Percentiles rank a stretch among this genome's conserved stretches.
These are phyloP conservation scores for Monosporascus sp. DNA, from an alignment of 2,329 filamentous ascomycete species.

Conservation along the genomic window DNA sequence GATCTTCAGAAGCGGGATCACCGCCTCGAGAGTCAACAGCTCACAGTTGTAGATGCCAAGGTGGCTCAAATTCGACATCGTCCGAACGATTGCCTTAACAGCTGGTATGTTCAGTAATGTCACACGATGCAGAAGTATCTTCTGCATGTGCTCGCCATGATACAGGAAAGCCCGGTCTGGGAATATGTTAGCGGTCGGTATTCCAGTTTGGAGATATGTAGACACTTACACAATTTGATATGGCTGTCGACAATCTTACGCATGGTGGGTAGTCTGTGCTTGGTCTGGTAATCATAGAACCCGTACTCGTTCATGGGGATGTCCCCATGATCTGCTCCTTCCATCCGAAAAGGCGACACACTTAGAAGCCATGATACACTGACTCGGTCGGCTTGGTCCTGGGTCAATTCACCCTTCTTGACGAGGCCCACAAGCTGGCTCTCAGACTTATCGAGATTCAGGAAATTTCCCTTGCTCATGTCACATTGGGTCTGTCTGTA, in stretches of 20 bases:
- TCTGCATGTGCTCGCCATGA: constrained; percentile 12
- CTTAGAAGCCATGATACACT: not conserved
- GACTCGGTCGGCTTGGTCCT: not conserved
- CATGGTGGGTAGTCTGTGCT: not conserved
- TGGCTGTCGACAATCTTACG: not conserved
- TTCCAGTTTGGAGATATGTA: not conserved
- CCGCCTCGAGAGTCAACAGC: constrained; percentile 19
- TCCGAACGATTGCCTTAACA: constrained; percentile 12
- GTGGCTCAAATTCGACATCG: constrained; percentile 13
- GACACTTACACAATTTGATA: not conserved
- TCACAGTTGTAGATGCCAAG: constrained; percentile 25
- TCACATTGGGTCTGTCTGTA: not conserved
- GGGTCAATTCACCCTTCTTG: not conserved
- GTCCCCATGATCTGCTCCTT: not conserved
- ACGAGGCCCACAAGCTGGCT: not conserved
- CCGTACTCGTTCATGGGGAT: not conserved
- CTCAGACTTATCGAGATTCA: not conserved
- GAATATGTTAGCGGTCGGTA: constrained; percentile 1
- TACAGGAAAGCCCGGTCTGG: constrained; percentile 6
- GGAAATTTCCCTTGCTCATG: not conserved
- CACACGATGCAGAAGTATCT: constrained; percentile 19
- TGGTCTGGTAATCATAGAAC: not conserved
- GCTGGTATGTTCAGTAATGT: constrained; percentile 16
- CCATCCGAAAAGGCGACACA: not conserved
- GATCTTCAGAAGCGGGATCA: constrained; percentile 12